Evolutionary conservation across 768 basidiomycete genomes (phyloP).

Genomic region (Leccinum fibrillosum): DNA sequence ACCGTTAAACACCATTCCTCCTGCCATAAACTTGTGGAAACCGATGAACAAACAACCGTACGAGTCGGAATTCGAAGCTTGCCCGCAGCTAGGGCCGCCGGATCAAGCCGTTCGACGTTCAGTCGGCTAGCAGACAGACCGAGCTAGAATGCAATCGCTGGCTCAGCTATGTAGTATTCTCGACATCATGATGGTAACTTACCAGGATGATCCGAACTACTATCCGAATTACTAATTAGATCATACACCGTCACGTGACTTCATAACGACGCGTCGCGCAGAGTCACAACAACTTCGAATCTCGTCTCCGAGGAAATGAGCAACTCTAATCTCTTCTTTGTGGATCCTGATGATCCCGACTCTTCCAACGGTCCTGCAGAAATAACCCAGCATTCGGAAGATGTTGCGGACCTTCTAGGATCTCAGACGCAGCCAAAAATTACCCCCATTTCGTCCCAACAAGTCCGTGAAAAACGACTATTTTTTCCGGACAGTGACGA

Average conservation of each 20-base stretch:
- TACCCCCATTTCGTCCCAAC: conserved; percentile 5
- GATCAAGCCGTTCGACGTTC: too few species aligned
- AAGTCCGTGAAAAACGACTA: conserved; percentile 30
- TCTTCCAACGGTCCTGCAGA: conserved; percentile 13
- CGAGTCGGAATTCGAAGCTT: too few species aligned
- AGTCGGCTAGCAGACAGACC: too few species aligned
- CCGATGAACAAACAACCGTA: too few species aligned
- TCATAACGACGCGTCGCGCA: neutral
- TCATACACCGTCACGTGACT: neutral
- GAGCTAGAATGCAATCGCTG: too few species aligned
- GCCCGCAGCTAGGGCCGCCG: too few species aligned
- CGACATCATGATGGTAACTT: too few species aligned
- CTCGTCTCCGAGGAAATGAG: conserved; percentile 13
- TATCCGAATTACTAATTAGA: neutral
- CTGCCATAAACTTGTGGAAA: too few species aligned
- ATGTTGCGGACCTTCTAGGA: neutral
- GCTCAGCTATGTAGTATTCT: too few species aligned
- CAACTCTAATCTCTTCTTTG: conserved; percentile 48
- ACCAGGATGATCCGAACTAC: too few species aligned
- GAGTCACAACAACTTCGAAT: neutral
- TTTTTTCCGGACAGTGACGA: conserved; percentile 46
- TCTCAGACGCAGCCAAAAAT: neutral
- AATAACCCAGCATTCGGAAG: conserved; percentile 7
- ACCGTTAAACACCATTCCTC: too few species aligned
- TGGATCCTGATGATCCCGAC: conserved; percentile 52